A percentile compares a stretch with the other conserved stretches of the same genome.
Conservation (phyloP, 176 grass and related monocot species). For the Bolboschoenus planiculmis region DNA sequence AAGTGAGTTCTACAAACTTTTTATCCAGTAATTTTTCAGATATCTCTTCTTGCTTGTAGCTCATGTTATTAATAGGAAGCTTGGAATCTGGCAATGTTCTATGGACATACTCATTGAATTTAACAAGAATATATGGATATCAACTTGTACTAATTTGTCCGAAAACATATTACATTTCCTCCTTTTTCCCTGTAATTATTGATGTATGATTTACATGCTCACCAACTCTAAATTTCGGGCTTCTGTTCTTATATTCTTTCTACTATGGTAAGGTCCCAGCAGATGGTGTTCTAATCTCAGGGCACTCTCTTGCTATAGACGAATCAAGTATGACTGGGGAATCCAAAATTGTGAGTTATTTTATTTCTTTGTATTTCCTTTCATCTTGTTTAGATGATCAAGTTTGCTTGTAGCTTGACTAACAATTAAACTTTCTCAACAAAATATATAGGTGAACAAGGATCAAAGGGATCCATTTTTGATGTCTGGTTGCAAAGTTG, state of each 20-base stretch:
- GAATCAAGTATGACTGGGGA: constrained; percentile 99
- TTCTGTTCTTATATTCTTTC: constrained; percentile 12
- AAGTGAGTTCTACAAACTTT: constrained; percentile 46
- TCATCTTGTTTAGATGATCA: background rate
- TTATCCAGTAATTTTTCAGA: background rate
- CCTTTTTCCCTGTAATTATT: constrained; percentile 25
- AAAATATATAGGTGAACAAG: constrained; percentile 54
- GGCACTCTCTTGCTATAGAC: constrained; percentile 94
- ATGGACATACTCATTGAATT: background rate
- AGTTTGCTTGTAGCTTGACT: constrained; percentile 7
- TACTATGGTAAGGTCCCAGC: constrained; percentile 62
- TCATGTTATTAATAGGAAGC: background rate
- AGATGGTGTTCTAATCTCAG: constrained; percentile 86
- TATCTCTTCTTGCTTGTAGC: background rate
- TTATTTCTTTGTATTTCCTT: background rate
- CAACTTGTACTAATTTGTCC: background rate
- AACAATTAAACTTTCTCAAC: background rate
- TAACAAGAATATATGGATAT: background rate
- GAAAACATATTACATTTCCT: constrained; percentile 3
- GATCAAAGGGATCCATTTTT: constrained; percentile 86
- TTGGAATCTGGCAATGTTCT: background rate
- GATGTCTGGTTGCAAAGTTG: constrained; percentile 98
- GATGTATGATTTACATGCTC: constrained; percentile 6
- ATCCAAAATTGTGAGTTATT: constrained; percentile 67
- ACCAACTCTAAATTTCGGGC: constrained; percentile 16